Base-by-base conservation (phyloP, 495 filamentous ascomycete genomes). In the Annulohypoxylon nitens region DNA sequence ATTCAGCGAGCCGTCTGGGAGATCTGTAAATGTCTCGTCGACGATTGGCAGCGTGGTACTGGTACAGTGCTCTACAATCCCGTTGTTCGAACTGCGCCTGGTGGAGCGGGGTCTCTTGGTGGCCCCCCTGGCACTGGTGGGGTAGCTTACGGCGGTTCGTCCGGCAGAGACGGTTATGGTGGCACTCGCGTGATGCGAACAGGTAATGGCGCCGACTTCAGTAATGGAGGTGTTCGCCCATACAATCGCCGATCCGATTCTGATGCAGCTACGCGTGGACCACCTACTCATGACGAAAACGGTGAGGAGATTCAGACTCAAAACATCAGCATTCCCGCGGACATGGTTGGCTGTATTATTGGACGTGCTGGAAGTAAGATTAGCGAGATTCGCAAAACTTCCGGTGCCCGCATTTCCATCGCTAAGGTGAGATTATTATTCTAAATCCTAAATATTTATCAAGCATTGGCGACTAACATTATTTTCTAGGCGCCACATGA, bases 271-370 rank as follows among this genome's bases (percentile, higher is more conserved):
- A 86, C 89, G 63, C 91, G 92, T 59, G 87, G 87, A 25, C 92
- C 91, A 55, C 92, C 93, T 26, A 91, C 94, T 63, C 89, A 93
- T 67, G 94, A 94, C 62, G 97, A 98, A 78, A 95, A 98, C 64
- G 96, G 97, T 53, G 97, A 99, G 79, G 95, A 97, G 80, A 90
- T 98, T 58, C 96, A 97, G 82, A 99, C 96, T 5, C 97, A 99
- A 77, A 98, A 98, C 83, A 99, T 99, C 85, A 97, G 94, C 83
- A 99, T 99, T 76, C 96, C 96, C 34, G 92, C 96, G 23, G 96
- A 99, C 83, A 99, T 99, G 96, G 96, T 99, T 82, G 96, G 96
- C 63, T 99, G 96, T 84, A 99, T 99, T 84, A 99, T 99, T 80
- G 96, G 96, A 66, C 91, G 94, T 62, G 93, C 84, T 48, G 96